Evolutionary conservation across 352 stramenopile genomes (phyloP), one percentile per base, ranked within the genome.

Genomic region (Phytophthora megakarya): DNA sequence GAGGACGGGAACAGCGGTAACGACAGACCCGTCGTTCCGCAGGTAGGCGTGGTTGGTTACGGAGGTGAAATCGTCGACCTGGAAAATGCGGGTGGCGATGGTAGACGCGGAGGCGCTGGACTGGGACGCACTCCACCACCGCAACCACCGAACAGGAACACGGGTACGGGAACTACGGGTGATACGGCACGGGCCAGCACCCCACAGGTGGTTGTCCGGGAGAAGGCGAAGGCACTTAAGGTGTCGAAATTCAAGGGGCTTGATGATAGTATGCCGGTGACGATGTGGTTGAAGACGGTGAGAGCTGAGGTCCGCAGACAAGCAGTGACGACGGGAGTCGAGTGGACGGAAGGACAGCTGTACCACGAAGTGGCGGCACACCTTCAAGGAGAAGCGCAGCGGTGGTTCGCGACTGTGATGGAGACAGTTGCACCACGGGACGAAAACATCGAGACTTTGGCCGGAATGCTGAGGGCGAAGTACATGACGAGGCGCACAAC

Each of bases 321-420:
- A 28, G 40, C 26, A 3, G 28, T 30, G 9, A 45, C 42, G 12
- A 43, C 35, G 26, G 40, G 40, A 11, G 28, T 45, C 8, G 9
- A 45, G 11, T 45, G 52, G 52, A 30, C 2, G 1, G 15, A 51
- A n/a, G 32, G 13, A 1, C 38, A 43, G 3, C 40, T 61, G 5
- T 61, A 61, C 28, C 40, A 51, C 28, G 52, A 61, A 10, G 40
- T 61, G 2, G 39, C 40, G 3, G n/a, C 52, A 15, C 52, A 61
- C 26, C 13, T 61, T 3, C 28, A 52, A n/a, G n/a, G n/a, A n/a
- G n/a, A n/a, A n/a, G n/a, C n/a, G n/a, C n/a, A n/a, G n/a, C n/a
- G n/a, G n/a, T 61, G 52, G 40, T 61, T 51, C 30, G 40, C 19
- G 6, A 52, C 39, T 0, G 22, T 66, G 10, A 48, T 53, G 47